Evolutionary conservation across 306 rosid genomes (phyloP).

Genomic region (Cicer pinnatifidum): DNA sequence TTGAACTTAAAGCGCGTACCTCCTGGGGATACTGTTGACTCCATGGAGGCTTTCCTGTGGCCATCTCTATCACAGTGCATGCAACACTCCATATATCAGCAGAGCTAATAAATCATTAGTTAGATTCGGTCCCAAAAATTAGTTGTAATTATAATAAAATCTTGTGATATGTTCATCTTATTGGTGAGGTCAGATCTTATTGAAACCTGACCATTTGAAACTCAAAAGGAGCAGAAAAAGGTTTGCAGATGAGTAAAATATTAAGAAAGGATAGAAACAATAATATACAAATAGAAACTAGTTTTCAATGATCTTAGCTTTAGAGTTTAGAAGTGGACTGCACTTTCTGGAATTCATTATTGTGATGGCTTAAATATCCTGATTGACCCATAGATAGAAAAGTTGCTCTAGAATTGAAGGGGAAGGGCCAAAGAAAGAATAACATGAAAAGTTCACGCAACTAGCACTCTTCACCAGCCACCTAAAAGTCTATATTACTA

Average conservation of each 20-base stretch:
- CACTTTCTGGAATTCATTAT: slow-evolving; percentile 2
- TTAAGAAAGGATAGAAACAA: neutral
- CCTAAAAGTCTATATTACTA: neutral
- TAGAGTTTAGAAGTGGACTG: neutral
- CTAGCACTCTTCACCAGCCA: neutral
- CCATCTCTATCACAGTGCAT: slow-evolving; percentile 96
- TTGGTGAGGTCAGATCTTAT: neutral
- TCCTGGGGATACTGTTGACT: slow-evolving; percentile 90
- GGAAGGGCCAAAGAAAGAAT: slow-evolving; percentile 16
- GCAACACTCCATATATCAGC: slow-evolving; percentile 99
- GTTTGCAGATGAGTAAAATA: neutral
- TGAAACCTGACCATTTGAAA: neutral
- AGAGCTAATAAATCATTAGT: slow-evolving; percentile 62
- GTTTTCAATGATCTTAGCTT: slow-evolving; percentile 9
- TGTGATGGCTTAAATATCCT: slow-evolving; percentile 13
- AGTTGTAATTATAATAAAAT: slow-evolving; percentile 19
- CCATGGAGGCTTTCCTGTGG: slow-evolving; percentile 99
- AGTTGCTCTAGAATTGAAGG: neutral
- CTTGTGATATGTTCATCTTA: slow-evolving; percentile 15
- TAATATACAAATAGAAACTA: neutral
- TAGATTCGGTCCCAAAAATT: slow-evolving; percentile 5
- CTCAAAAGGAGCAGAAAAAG: neutral
- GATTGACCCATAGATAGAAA: slow-evolving; percentile 3
- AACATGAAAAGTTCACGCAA: neutral
- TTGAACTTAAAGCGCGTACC: slow-evolving; percentile 53